Base-by-base conservation (phyloP, 1,139 yeast species). In the Taphrina confusa region DNA sequence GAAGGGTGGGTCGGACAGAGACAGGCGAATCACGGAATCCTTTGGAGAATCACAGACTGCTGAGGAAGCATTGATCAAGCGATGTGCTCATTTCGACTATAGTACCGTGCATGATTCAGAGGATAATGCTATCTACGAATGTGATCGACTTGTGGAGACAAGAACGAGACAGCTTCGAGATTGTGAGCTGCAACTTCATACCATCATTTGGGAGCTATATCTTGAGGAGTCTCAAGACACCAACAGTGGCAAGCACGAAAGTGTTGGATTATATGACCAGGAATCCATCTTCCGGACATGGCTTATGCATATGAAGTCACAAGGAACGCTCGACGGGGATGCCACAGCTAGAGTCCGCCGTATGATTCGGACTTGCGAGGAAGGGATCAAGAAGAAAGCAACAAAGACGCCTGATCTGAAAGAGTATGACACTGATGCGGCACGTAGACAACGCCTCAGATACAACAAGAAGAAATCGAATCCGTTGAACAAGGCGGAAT, bases 11-110 rank as follows among this genome's bases (percentile, higher is more conserved):
- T 30, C 51, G 14, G 62, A 60, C 37, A 47, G 62, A 2, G 62
- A 60, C 9, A 20, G 34, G n/a, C 28, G 62, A n/a, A 23, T 60
- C 18, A 45, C 39, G 5, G 52, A 57, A 22, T 47, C 62, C 8
- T 22, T 57, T 4, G 62, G 62, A 31, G 61, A 55, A 28, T 36
- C 58, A 6, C 51, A 25, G 18, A 40, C 54, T 23, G 57, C 61
- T n/a, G 61, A 60, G 25, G 62, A 60, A 20, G 62, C 62, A 4
- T 30, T 60, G 36, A 51, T 60, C 14, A 57, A 57, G 27, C 47
- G 62, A 23, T 45, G 61, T 20, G 44, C 62, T 18, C 62, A 60
- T 37, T 60, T 60, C 37, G 55, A 56, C 28, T 27, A 51, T n/a
- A 20, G 57, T 31, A 33, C 28, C 27, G 52, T 31, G 20, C 27